phyloP scores from a whole-genome alignment of 2,329 filamentous ascomycete species.

The Phoma sp. region DNA sequence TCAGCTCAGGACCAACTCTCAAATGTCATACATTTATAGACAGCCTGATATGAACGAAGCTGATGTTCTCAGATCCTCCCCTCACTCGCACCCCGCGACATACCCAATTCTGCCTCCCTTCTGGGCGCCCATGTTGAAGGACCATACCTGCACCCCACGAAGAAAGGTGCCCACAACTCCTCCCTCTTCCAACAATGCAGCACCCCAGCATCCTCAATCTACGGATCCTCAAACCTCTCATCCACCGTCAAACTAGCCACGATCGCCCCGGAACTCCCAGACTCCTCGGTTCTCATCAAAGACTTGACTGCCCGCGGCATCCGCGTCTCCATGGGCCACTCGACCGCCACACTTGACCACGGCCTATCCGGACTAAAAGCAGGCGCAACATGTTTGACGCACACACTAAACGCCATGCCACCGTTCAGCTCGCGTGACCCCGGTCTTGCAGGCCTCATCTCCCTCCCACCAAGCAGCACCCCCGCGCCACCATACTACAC shows the following conservation, averaged over 20 bases:
- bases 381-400: conserved; percentile 61
- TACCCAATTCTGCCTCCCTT: conserved; percentile 56
- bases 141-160: conserved; percentile 61
- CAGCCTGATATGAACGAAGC: too few relatives aligned
- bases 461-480: conserved; percentile 31
- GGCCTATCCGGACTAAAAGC: conserved; percentile 56
- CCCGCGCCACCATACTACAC: conserved; percentile 57
- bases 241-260: conserved; percentile 59
- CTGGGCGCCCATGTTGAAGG: conserved; percentile 66
- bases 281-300: conserved; percentile 52
- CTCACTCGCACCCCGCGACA: conserved; percentile 53
- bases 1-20: too few relatives aligned
- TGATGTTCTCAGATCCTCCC: conserved; percentile 55
- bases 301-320: conserved; percentile 52
- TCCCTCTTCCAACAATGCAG: conserved; percentile 53
- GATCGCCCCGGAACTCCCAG: conserved; percentile 60
- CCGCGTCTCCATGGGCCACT: conserved; percentile 60
- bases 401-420: conserved; percentile 64
- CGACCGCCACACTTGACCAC: conserved; percentile 56
- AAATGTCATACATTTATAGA: too few relatives aligned
- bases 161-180: conserved; percentile 62
- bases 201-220: conserved; percentile 50
- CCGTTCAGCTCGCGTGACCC: conserved; percentile 59
- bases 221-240: conserved; percentile 54
- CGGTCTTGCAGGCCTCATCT: conserved; percentile 57